phyloP scores from a whole-genome alignment of 2,329 filamentous ascomycete genomes.

The Passalora sequoiae region DNA sequence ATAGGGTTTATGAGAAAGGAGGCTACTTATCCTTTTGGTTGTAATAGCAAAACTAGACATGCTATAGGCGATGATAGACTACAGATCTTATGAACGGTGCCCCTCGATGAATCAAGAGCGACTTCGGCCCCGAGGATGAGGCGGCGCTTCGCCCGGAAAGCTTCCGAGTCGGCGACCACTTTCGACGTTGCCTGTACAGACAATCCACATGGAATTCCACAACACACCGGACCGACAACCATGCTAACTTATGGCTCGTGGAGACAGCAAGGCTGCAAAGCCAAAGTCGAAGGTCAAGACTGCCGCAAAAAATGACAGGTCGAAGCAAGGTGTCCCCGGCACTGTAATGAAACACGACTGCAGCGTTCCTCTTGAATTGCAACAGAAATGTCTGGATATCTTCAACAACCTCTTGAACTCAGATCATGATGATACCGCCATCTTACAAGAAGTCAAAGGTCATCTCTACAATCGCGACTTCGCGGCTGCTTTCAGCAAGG shows the following conservation, averaged over 20 bases:
- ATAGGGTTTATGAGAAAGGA: too few species aligned
- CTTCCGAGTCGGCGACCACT: background rate
- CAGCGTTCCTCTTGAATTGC: slow-evolving; percentile 37
- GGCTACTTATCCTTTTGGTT: background rate
- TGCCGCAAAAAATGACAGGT: background rate
- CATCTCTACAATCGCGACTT: slow-evolving; percentile 87
- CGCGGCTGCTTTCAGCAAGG: slow-evolving; percentile 65
- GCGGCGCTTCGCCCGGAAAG: background rate
- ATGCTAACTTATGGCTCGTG: slow-evolving; percentile 16
- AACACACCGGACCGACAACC: background rate
- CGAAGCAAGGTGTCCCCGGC: background rate
- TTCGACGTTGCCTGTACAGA: background rate
- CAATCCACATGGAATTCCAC: background rate
- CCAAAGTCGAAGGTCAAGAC: slow-evolving; percentile 2
- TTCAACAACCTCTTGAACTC: slow-evolving; percentile 58
- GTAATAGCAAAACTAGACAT: slow-evolving; percentile 1
- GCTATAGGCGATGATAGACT: slow-evolving; percentile 1
- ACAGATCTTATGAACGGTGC: background rate
- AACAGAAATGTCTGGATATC: slow-evolving; percentile 67
- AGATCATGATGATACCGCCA: slow-evolving; percentile 26
- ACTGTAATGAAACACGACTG: background rate
- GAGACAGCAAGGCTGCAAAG: slow-evolving; percentile 13
- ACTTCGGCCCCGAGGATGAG: background rate
- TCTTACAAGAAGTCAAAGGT: slow-evolving; percentile 77
- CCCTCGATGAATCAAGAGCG: too few species aligned